Evolutionary conservation across 1,284 basidiomycete genomes (phyloP), one percentile per base, ranked within the genome.

Genomic region (Naganishia sp.): DNA sequence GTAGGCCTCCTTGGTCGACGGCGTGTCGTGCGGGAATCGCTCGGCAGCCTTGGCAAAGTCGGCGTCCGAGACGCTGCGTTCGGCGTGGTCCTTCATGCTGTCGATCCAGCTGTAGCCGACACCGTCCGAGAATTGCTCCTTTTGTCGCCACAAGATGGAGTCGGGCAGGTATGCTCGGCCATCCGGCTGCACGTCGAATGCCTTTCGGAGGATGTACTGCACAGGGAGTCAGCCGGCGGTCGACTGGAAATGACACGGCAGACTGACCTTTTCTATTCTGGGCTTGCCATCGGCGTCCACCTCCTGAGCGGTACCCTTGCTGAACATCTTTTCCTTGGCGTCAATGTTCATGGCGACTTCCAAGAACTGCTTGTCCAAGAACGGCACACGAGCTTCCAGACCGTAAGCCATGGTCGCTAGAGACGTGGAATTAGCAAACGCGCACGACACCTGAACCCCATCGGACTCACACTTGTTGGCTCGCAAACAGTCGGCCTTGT

Each of bases 101-200:
- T 99, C 96, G 76, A 99, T 99, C 96, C 96, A 99, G 53, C 92
- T 96, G 82, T 99, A 99, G 33, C 96, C 96, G 66, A 99, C 96
- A 68, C 96, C 96, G 77, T 99, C 96, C 13, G 93, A 96, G 83
- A 99, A 99, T 76, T 98, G 94, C 81, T 99, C 96, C 81, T 99
- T 99, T 79, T 99, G 96, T 69, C 96, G 86, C 96, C 96, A 99
- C 48, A 99, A 85, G 73, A 99, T 98, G 43, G 89, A 90, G 69
- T 86, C 86, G 23, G 96, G 96, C 63, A 99, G 86, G 82, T 98
- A 99, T 4, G 94, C 88, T 88, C 95, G 83, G 48, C 83, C 80
- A 69, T 90, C 89, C 3, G 90, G 89, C 1, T 90, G 81, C 71
- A 86, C 86, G 78, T 99, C 96, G 80, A 99, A 99, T 2, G 95